A percentile compares a stretch with the other conserved stretches of the same genome.
phyloP scores from a whole-genome alignment of 805 yeast species.

The Metschnikowia santaceciliae region DNA sequence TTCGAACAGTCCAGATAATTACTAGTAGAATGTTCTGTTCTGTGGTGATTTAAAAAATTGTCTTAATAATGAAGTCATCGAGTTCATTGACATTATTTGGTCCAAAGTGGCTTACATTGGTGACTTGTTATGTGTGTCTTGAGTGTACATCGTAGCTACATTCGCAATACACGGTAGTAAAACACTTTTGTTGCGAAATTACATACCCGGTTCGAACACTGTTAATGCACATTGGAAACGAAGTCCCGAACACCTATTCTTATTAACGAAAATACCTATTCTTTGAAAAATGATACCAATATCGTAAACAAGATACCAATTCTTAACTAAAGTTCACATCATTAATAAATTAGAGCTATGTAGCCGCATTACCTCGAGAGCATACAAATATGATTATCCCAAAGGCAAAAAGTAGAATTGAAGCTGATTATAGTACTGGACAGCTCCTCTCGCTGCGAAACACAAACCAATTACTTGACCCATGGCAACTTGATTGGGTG shows the following conservation, averaged over 20 bases:
- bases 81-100: no score
- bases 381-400: not conserved
- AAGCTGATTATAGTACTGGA: not conserved
- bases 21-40: not conserved
- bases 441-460: not conserved
- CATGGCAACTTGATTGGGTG: conserved; percentile 25
- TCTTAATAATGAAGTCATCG: not conserved
- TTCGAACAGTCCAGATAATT: no score
- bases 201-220: no score
- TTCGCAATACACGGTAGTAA: no score
- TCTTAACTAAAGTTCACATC: not conserved
- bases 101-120: not conserved
- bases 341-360: not conserved
- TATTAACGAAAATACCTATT: no score
- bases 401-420: not conserved
- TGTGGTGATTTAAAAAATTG: not conserved
- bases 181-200: no score
- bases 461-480: conserved; percentile 2
- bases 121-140: no score
- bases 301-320: no score
- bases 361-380: not conserved
- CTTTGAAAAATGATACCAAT: no score
- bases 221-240: no score
- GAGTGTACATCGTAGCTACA: no score
- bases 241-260: no score